These are phyloP conservation scores for Trichosporon faecale DNA, from an alignment of 1,284 basidiomycete genomes.

Conservation along the genomic window DNA sequence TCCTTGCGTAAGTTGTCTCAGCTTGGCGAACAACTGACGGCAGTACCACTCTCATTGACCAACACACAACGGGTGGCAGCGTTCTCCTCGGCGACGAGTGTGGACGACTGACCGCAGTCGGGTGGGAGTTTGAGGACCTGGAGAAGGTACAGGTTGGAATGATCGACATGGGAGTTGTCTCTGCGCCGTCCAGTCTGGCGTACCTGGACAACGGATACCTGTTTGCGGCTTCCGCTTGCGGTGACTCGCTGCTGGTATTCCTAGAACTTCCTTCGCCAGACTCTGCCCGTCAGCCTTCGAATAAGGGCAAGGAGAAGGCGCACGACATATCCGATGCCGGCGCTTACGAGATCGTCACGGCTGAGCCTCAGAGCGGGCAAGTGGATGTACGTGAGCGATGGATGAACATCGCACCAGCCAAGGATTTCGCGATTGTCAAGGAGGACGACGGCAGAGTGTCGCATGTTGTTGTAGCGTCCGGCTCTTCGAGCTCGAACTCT, in stretches of 20 bases:
- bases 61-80: slow-evolving; percentile 47
- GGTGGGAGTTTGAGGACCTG: slow-evolving; percentile 55
- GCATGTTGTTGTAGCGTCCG: slow-evolving; percentile 85
- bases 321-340: slow-evolving; percentile 49
- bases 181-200: slow-evolving; percentile 70
- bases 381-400: slow-evolving; percentile 63
- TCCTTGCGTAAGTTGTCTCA: slow-evolving; percentile 43
- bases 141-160: slow-evolving; percentile 58
- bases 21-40: slow-evolving; percentile 51
- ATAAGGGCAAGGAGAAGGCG: slow-evolving; percentile 39
- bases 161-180: slow-evolving; percentile 72
- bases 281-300: background rate
- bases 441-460: slow-evolving; percentile 71
- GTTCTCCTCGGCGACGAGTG: slow-evolving; percentile 74
- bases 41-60: slow-evolving; percentile 49
- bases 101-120: slow-evolving; percentile 67
- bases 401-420: slow-evolving; percentile 81
- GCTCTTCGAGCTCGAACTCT: slow-evolving; percentile 74
- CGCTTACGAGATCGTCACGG: slow-evolving; percentile 48
- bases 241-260: slow-evolving; percentile 73
- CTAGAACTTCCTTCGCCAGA: slow-evolving; percentile 15
- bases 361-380: slow-evolving; percentile 32
- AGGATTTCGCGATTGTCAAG: slow-evolving; percentile 77
- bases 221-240: slow-evolving; percentile 77
- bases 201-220: slow-evolving; percentile 71